Evolutionary conservation across 75 land plant species (phyloP), one percentile per base, ranked within the genome.

Genomic region (Cunninghamia lanceolata): DNA sequence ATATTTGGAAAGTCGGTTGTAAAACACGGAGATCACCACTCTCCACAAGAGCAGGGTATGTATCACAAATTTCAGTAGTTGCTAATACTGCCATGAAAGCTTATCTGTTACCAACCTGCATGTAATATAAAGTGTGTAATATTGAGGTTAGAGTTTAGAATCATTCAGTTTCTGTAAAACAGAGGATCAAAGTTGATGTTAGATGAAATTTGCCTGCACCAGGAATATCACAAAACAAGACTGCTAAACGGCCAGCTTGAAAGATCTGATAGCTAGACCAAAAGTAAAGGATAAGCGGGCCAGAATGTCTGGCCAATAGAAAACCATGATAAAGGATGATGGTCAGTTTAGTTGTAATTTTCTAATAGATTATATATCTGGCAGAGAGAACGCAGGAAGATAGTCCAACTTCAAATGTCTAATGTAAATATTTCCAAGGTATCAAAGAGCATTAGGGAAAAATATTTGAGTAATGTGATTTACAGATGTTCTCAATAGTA

Each of bases 11-110:
- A 56, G 87, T 59, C 40, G 99, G 99, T 1, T 80, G 87, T 7
- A 95, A 91, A 7, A 92, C 93, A 25, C 89, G 91, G 1, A 95
- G 89, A 74, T 93, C 91, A 85, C 96, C 97, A 43, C 86, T 87
- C 6, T 86, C 89, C 8, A 95, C 89, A 13, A 86, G 85, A 71
- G 86, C 90, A 68, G 86, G 85, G 81, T 95, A 91, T 59, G 89
- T 87, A 85, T 95, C 96, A 83, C 96, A 95, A 70, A 95, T 87
- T 84, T 95, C 96, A 53, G 95, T 88, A 39, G 96, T 95, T 56
- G 90, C 85, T 32, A 91, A 84, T 59, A 86, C 84, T 19, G 89
- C 92, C 92, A 91, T 86, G 70, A 83, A 32, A 13, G 87, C 86
- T 80, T 43, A 45, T 80, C 45, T 45, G 82, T 80, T 40, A 43